Conservation (phyloP, 2,329 filamentous ascomycete genomes). For the Torrubiellomyces zombiae region DNA sequence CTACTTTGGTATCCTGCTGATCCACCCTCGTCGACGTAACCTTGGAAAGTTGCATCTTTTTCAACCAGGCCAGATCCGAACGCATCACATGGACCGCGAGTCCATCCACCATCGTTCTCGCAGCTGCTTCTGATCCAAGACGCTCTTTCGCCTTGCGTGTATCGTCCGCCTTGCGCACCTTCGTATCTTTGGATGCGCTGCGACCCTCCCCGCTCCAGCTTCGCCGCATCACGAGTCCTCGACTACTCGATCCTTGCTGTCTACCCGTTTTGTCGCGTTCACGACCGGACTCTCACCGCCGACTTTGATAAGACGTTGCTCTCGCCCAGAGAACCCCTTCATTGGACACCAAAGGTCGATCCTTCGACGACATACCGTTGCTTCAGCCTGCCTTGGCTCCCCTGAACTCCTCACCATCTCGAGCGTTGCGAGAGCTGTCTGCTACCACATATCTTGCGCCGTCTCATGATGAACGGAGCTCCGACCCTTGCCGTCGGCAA, state of each 20-base stretch:
- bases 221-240: conserved; percentile 4
- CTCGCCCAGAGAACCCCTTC: neutral
- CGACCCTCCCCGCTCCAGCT: conserved; percentile 8
- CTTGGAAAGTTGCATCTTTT: conserved; percentile 7
- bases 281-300: neutral
- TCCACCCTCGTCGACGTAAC: conserved; percentile 12
- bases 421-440: too few species aligned
- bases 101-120: conserved; percentile 9
- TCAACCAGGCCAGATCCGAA: conserved; percentile 3
- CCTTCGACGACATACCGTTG: neutral
- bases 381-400: neutral
- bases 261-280: conserved; percentile 1
- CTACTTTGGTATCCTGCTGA: conserved; percentile 14
- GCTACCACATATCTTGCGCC: neutral
- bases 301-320: conserved; percentile 1
- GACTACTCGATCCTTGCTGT: too few species aligned
- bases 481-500: conserved; percentile 26
- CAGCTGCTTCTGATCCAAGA: conserved; percentile 1
- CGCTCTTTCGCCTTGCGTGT: conserved; percentile 5
- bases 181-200: conserved; percentile 12
- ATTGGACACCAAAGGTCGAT: neutral
- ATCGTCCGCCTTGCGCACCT: conserved; percentile 1
- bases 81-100: conserved; percentile 17
- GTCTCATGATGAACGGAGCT: conserved; percentile 25
- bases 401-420: neutral